A percentile compares a stretch with the other conserved stretches of the same genome.
phyloP scores from a whole-genome alignment of 1,284 basidiomycete species.

The Boletellus deceptivus region DNA sequence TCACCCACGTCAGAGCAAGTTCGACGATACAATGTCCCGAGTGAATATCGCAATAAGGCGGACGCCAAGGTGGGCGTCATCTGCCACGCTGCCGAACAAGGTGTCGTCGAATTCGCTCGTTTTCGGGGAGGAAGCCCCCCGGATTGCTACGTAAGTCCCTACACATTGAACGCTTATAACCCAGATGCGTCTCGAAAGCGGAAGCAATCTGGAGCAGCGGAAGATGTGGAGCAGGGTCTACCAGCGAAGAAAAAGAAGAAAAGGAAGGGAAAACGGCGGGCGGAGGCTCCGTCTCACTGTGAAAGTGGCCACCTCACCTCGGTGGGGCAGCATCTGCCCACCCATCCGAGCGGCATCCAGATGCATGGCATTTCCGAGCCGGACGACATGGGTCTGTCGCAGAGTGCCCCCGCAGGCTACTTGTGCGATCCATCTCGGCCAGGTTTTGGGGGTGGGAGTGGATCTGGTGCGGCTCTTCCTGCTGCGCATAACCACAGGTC shows the following conservation, averaged over 20 bases:
- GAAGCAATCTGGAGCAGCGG: conserved; percentile 9
- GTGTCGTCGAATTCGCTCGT: conserved; percentile 55
- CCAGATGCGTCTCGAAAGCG: conserved; percentile 26
- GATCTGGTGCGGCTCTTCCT: conserved; percentile 16
- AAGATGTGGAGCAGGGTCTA: conserved; percentile 13
- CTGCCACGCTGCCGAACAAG: conserved; percentile 48
- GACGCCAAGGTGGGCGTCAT: conserved; percentile 61
- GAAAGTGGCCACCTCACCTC: not conserved
- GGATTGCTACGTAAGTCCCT: conserved; percentile 33
- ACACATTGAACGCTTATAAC: conserved; percentile 16
- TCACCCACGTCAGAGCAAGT: conserved; percentile 32
- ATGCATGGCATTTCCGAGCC: conserved; percentile 17
- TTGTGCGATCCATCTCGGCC: conserved; percentile 21
- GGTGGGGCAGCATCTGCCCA: not conserved
- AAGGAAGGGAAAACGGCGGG: conserved; percentile 21
- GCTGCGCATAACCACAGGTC: not conserved
- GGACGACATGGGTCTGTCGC: conserved; percentile 19
- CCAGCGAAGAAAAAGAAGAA: conserved; percentile 20
- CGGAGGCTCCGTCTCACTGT: not conserved
- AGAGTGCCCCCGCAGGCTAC: conserved; percentile 7
- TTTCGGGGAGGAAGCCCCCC: conserved; percentile 45
- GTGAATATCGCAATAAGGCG: conserved; percentile 52
- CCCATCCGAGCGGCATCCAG: conserved; percentile 11
- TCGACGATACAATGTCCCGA: conserved; percentile 43
- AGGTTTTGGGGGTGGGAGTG: conserved; percentile 18